A percentile compares a stretch with the other conserved stretches of the same genome.
Conservation (phyloP, 495 filamentous ascomycete species). For the Tuber calosporum region DNA sequence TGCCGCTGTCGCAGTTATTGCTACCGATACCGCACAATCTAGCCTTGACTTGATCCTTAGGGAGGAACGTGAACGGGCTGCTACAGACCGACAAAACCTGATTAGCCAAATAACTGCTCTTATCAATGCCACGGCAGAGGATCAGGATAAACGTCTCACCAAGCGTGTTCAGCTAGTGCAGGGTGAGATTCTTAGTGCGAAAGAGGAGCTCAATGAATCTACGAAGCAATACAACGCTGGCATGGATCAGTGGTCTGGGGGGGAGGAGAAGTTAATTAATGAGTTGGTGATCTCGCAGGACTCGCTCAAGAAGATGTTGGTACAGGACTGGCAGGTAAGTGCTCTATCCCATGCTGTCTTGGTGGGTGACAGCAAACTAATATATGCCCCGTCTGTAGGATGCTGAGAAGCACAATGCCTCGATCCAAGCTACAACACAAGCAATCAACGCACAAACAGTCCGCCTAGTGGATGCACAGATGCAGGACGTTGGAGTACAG, state of each 20-base stretch:
- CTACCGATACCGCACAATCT: slow-evolving; percentile 58
- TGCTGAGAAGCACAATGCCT: slow-evolving; percentile 69
- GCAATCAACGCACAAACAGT: slow-evolving; percentile 89
- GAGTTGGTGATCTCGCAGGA: slow-evolving; percentile 66
- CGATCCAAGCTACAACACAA: slow-evolving; percentile 72
- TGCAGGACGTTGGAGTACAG: slow-evolving; percentile 73
- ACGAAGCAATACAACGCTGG: slow-evolving; percentile 59
- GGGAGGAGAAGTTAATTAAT: slow-evolving; percentile 61
- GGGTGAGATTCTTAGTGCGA: slow-evolving; percentile 56
- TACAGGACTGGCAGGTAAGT: slow-evolving; percentile 79
- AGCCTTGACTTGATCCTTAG: slow-evolving; percentile 63
- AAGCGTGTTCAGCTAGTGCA: slow-evolving; percentile 56
- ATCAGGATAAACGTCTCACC: slow-evolving; percentile 64
- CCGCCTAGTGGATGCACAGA: slow-evolving; percentile 80
- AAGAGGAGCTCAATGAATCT: slow-evolving; percentile 56
- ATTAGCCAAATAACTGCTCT: slow-evolving; percentile 68
- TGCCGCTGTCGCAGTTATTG: slow-evolving; percentile 56
- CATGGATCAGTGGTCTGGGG: slow-evolving; percentile 68
- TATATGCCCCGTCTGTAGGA: slow-evolving; percentile 47
- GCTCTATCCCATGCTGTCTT: neutral
- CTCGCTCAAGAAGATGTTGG: slow-evolving; percentile 67
- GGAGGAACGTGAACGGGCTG: slow-evolving; percentile 66
- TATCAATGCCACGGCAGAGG: slow-evolving; percentile 64
- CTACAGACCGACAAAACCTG: slow-evolving; percentile 64
- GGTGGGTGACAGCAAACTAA: slow-evolving; percentile 21